Base-by-base conservation (phyloP, 1,284 basidiomycete species). In the Heterobasidion parviporum region DNA sequence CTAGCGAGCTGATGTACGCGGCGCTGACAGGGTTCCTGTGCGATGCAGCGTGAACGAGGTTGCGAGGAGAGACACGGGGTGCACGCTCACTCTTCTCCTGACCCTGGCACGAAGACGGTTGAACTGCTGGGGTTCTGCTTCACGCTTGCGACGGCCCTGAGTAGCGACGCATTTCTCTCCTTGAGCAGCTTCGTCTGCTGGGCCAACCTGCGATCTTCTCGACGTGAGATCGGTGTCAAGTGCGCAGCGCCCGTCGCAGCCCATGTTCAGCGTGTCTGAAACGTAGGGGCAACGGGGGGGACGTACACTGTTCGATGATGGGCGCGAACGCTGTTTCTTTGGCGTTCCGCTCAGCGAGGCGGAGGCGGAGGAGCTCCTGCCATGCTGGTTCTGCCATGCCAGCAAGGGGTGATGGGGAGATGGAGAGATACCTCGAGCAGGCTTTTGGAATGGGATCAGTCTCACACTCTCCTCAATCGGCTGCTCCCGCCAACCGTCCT, bases 1-100 rank as follows among this genome's bases (percentile, higher is more conserved):
- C 94, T 53, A 98, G 83, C 14, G 95, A 96, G 1, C 86, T 75
- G 64, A 95, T 86, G 68, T 97, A 94, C 26, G 92, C 92, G 18
- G 83, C 81, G 47, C 87, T 85, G 32, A 96, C 87, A 18, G 93
- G 86, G 66, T 92, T 92, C 61, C 85, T 89, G 53, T 6, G 51
- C 59, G 60, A 47, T 50, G 55, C 56, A 66, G 61, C 46, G 57
- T 59, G 59, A 56, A n/a, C 41, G 6, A 6, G 14, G 16, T 44
- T 16, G 41, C 41, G 6, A 44, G 14, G 4, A 44, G 7, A 7
- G 14, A 6, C 41, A 44, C 4, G 5, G 16, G 41, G 16, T 49
- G 44, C 44, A 46, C 16, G 74, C 87, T 63, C 65, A 88, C 87
- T 90, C 89, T 70, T 89, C 89, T 53, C 74, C 76, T 48, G 83